These are phyloP conservation scores for Leccinum ochraceum DNA, from an alignment of 768 basidiomycete genomes.

Conservation along the genomic window DNA sequence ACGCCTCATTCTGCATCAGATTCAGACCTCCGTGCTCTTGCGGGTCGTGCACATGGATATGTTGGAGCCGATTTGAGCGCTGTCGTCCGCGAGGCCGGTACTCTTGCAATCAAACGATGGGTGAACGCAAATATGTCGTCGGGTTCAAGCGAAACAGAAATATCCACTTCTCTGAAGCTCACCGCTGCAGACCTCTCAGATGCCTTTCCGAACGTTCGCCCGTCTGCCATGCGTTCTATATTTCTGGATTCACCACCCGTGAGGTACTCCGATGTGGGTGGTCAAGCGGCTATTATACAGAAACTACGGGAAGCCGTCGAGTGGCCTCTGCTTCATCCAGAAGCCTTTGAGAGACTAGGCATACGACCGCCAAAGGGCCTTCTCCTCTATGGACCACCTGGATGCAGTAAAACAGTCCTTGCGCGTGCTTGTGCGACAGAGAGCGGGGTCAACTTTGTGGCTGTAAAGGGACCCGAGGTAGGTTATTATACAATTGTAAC, in stretches of 20 bases:
- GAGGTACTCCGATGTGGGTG: conserved; percentile 87
- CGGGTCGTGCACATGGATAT: conserved; percentile 88
- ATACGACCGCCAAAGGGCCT: conserved; percentile 89
- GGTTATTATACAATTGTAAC: conserved; percentile 19
- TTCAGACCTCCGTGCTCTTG: conserved; percentile 62
- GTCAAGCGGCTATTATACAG: conserved; percentile 77
- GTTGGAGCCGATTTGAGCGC: conserved; percentile 96
- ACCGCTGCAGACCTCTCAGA: conserved; percentile 62
- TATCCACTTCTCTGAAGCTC: conserved; percentile 40
- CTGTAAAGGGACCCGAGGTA: conserved; percentile 97
- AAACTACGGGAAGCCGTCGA: conserved; percentile 90
- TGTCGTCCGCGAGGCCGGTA: conserved; percentile 91
- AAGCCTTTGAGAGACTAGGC: conserved; percentile 84
- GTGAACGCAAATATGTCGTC: conserved; percentile 34
- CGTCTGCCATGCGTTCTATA: conserved; percentile 92
- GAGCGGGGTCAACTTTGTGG: conserved; percentile 93
- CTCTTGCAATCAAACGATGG: conserved; percentile 86
- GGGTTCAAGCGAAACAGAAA: conserved; percentile 7
- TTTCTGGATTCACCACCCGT: conserved; percentile 86
- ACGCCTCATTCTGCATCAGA: conserved; percentile 73
- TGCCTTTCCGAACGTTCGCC: conserved; percentile 78
- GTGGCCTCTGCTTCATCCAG: conserved; percentile 90
- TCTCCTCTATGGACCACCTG: conserved; percentile 91
- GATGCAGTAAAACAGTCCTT: conserved; percentile 95
- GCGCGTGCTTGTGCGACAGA: conserved; percentile 92